phyloP scores from a whole-genome alignment of 495 filamentous ascomycete genomes.

The Hypomontagnella submonticulosa region DNA sequence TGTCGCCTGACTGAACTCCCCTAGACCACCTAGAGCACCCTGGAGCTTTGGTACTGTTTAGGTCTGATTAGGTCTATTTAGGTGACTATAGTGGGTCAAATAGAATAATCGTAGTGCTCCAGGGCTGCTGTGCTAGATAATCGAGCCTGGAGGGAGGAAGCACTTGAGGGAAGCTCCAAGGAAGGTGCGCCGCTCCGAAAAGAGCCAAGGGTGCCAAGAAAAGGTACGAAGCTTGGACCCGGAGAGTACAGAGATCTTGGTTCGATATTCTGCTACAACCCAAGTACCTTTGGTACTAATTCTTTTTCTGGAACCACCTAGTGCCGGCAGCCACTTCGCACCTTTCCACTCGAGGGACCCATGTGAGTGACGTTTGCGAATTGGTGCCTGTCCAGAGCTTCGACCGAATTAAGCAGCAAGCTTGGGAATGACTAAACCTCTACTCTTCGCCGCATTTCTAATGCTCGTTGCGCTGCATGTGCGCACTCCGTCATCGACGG shows the following conservation, averaged over 20 bases:
- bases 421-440: conserved; percentile 1
- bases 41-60: conserved; percentile 21
- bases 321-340: conserved; percentile 33
- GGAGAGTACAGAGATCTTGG: conserved; percentile 7
- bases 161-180: conserved; percentile 23
- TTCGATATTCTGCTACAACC: background rate
- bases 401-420: conserved; percentile 28
- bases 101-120: conserved; percentile 1
- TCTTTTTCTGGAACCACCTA: conserved; percentile 25
- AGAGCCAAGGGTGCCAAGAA: conserved; percentile 27
- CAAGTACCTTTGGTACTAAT: conserved; percentile 32
- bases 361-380: conserved; percentile 50
- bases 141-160: background rate
- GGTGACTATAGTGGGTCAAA: conserved; percentile 16
- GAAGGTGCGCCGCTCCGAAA: conserved; percentile 39
- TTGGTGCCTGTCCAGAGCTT: conserved; percentile 48
- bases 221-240: conserved; percentile 38
- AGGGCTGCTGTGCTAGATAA: background rate
- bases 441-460: conserved; percentile 36
- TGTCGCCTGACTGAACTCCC: conserved; percentile 31
- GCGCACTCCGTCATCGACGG: background rate
- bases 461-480: no score
- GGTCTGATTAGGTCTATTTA: conserved; percentile 15
- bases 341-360: conserved; percentile 24
- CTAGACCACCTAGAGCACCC: background rate